These are phyloP conservation scores for Erigeron philadelphicus DNA, from an alignment of 140 eudicot species.

Conservation along the genomic window DNA sequence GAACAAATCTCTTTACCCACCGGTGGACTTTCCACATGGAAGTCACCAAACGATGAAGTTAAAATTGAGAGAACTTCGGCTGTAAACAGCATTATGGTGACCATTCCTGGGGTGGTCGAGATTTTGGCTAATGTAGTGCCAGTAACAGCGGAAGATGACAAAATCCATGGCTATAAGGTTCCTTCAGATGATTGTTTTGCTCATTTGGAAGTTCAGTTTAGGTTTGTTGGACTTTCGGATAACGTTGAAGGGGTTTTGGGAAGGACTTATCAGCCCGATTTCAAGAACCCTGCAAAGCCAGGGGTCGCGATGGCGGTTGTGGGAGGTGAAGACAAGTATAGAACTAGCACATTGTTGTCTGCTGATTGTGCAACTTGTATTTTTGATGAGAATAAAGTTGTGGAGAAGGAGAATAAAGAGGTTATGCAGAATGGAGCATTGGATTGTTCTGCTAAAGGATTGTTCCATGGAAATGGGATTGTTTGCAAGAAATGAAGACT, in stretches of 20 bases:
- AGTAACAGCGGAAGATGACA: constrained; percentile 39
- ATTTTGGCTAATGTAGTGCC: constrained; percentile 45
- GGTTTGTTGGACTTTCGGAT: constrained; percentile 33
- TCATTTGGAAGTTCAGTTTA: constrained; percentile 45
- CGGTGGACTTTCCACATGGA: constrained; percentile 36
- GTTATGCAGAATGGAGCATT: constrained; percentile 26
- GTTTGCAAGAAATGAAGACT: constrained; percentile 38
- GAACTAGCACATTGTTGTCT: constrained; percentile 36
- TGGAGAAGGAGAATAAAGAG: constrained; percentile 4
- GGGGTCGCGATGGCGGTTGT: constrained; percentile 50
- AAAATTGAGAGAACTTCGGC: constrained; percentile 31
- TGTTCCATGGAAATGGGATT: constrained; percentile 43
- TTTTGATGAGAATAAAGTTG: constrained; percentile 32
- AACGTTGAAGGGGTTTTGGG: constrained; percentile 41
- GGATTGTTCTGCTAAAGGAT: constrained; percentile 36
- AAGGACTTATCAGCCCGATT: constrained; percentile 35
- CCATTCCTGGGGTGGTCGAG: constrained; percentile 34
- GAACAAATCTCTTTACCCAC: constrained; percentile 18
- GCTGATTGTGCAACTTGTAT: constrained; percentile 43
- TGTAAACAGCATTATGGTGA: constrained; percentile 36
- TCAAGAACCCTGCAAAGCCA: constrained; percentile 39
- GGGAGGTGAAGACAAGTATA: constrained; percentile 44
- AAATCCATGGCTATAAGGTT: constrained; percentile 37
- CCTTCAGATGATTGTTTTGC: constrained; percentile 47
- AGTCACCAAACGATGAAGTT: constrained; percentile 20